Evolutionary conservation across 140 eudicot species (phyloP), one percentile per base, ranked within the genome.

Genomic region (Ambrosia hybrid): DNA sequence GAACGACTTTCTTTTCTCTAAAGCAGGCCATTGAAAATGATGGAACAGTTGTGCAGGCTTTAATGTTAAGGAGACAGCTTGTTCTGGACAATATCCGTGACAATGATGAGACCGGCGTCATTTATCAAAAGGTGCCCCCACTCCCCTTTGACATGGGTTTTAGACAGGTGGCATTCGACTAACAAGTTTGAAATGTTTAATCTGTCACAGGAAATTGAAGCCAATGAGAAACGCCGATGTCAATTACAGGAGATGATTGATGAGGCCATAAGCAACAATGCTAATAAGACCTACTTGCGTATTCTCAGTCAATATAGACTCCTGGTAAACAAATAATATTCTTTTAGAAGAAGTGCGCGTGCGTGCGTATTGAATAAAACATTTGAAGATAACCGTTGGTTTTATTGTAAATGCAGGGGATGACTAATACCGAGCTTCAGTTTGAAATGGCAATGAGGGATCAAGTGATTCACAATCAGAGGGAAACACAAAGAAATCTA

Each of bases 401-500:
- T 57, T 45, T 52, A 3, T 53, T 69, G 63, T 36, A n/a, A 34
- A 38, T 80, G 73, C 70, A 88, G 96, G 97, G 93, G 61, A 91
- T 91, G 88, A 75, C 86, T n/a, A 91, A 91, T 76, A 84, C 94
- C 0, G 96, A 91, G 79, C 97, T 91, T 61, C 97, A 89, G 67
- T 86, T 82, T 73, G 96, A 91, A 82, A 85, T 91, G 78, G 97
- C 96, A 71, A 84, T 91, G 91, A 84, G 97, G 77, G 96, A 91
- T 83, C 97, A 91, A 71, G 83, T 88, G 38, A 91, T 91, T 51
- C 76, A 86, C 80, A 89, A 82, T 80, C 97, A 88, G 66, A 83
- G 91, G 72, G 97, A 91, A 85, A 79, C 89, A 6, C 96, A 86
- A 51, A 84, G 85, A 76, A 91, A 89, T 71, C 80, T 88, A n/a